A percentile compares a stretch with the other conserved stretches of the same genome.
phyloP scores from a whole-genome alignment of 345 rosid genomes.

The Hypericum androsaemum region DNA sequence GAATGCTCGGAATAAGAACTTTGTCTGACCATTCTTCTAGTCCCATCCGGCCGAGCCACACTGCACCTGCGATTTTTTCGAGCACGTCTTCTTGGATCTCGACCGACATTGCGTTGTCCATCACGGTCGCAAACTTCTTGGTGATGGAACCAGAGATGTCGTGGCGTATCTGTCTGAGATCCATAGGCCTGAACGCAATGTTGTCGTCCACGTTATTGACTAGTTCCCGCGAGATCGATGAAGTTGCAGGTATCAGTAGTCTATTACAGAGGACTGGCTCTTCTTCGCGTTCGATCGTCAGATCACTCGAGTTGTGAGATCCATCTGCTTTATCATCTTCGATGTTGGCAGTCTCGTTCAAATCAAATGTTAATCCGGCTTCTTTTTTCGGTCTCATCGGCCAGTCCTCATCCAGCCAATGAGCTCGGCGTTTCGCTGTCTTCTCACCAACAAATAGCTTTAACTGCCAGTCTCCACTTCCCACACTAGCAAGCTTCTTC shows the following conservation, averaged over 20 bases:
- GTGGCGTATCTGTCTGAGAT: constrained; percentile 39
- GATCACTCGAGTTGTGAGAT: constrained; percentile 75
- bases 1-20: constrained; percentile 59
- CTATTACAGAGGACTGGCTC: constrained; percentile 47
- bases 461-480: constrained; percentile 57
- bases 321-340: constrained; percentile 65
- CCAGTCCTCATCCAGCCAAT: constrained; percentile 51
- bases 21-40: constrained; percentile 77
- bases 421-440: constrained; percentile 62
- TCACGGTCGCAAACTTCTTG: constrained; percentile 34
- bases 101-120: constrained; percentile 22
- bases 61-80: constrained; percentile 55
- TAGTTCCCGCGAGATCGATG: constrained; percentile 37
- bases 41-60: constrained; percentile 53
- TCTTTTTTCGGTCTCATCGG: constrained; percentile 55
- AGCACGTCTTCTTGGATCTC: constrained; percentile 63
- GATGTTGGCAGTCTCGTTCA: constrained; percentile 62
- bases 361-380: constrained; percentile 39
- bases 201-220: constrained; percentile 44
- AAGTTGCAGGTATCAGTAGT: constrained; percentile 26
- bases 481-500: constrained; percentile 47
- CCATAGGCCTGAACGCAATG: constrained; percentile 64
- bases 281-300: constrained; percentile 67
- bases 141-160: constrained; percentile 33
- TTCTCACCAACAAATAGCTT: constrained; percentile 50